Percentiles rank a stretch among this genome's conserved stretches.
Evolutionary conservation across 2,329 filamentous ascomycete species (phyloP).

Genomic region (Epichloe festucae): DNA sequence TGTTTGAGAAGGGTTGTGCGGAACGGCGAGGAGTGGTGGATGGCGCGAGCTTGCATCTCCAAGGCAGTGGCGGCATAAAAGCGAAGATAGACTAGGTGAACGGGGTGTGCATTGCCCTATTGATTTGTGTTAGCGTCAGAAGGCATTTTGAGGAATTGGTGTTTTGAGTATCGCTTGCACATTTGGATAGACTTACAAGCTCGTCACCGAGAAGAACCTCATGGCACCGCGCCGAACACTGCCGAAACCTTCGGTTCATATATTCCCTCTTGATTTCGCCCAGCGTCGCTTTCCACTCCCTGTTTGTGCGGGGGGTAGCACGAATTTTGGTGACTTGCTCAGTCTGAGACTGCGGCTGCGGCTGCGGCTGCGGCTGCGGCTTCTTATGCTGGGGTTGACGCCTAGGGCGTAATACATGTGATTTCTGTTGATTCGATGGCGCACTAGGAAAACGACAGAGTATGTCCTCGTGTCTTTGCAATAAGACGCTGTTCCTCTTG

Average conservation of each 20-base stretch:
- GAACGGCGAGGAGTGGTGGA: constrained; percentile 31
- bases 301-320: constrained; percentile 24
- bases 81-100: constrained; percentile 45
- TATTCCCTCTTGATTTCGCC: constrained; percentile 42
- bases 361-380: background rate
- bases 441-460: constrained; percentile 1
- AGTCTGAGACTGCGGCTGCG: background rate
- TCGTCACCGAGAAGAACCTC: constrained; percentile 38
- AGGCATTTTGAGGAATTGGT: background rate
- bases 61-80: constrained; percentile 50
- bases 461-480: background rate
- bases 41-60: constrained; percentile 40
- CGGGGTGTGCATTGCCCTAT: constrained; percentile 31
- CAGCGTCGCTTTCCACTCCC: constrained; percentile 39
- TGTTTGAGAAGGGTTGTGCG: constrained; percentile 36
- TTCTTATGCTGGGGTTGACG: background rate
- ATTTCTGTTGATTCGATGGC: background rate
- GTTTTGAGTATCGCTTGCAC: background rate
- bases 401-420: too few species aligned
- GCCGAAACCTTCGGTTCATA: constrained; percentile 34
- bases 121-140: background rate
- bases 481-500: constrained; percentile 1
- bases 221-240: constrained; percentile 38
- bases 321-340: background rate
- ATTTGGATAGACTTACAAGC: constrained; percentile 22